Conservation (phyloP, 2,329 filamentous ascomycete species). For the Diaporthe batatas region DNA sequence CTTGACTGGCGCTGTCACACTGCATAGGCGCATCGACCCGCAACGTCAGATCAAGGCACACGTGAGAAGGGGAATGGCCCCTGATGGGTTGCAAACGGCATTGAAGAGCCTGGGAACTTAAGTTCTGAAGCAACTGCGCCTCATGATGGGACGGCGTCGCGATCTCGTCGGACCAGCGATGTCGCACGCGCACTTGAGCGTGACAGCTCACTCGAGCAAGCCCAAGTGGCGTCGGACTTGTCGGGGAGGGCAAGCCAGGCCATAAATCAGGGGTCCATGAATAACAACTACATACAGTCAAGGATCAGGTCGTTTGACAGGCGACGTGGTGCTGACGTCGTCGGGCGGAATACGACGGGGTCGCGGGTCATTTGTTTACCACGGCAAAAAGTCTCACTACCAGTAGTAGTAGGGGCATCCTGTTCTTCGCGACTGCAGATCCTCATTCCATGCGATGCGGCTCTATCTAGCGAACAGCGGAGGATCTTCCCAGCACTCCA, state of each 20-base stretch:
- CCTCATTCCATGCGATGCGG: slow-evolving; percentile 31
- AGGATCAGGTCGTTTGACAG: slow-evolving; percentile 8
- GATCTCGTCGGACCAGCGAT: background rate
- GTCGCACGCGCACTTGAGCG: background rate
- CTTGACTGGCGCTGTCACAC: slow-evolving; percentile 23
- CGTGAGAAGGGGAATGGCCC: background rate
- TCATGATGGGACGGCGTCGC: slow-evolving; percentile 12
- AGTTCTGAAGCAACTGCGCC: slow-evolving; percentile 18
- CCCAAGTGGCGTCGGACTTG: background rate
- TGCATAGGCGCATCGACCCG: slow-evolving; percentile 6
- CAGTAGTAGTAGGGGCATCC: slow-evolving; percentile 16
- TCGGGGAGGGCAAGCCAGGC: background rate
- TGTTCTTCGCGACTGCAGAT: slow-evolving; percentile 15
- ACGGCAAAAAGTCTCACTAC: background rate
- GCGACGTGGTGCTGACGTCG: slow-evolving; percentile 27
- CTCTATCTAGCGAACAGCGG: slow-evolving; percentile 9
- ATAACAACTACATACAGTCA: background rate
- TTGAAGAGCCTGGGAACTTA: background rate
- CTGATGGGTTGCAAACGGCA: background rate
- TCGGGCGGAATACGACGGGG: background rate
- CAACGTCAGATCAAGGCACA: slow-evolving; percentile 6
- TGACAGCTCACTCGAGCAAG: background rate
- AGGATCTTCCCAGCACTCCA: slow-evolving; percentile 28
- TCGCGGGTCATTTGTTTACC: background rate
- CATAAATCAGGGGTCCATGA: background rate